Percentiles rank a stretch among this genome's conserved stretches.
Conservation (phyloP, 2,329 filamentous ascomycete species). For the Delphinella strobiligena region DNA sequence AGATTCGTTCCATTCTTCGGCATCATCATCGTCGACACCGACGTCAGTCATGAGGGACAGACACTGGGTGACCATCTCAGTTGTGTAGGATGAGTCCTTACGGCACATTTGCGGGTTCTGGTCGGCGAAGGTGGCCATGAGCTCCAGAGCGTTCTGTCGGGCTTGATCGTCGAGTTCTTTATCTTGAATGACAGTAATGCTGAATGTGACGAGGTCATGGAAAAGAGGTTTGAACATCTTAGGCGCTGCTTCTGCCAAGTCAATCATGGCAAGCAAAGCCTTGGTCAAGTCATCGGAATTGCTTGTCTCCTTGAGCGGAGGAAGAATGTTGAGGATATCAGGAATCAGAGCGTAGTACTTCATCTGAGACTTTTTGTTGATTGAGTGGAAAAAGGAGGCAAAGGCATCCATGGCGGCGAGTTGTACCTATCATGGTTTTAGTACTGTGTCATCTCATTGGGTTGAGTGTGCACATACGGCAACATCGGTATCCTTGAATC, state of each 20-base stretch:
- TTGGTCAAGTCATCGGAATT: constrained; percentile 87
- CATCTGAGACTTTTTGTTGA: constrained; percentile 73
- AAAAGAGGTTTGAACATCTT: constrained; percentile 98
- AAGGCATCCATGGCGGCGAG: constrained; percentile 95
- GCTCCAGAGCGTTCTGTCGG: constrained; percentile 86
- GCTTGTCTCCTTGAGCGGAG: constrained; percentile 80
- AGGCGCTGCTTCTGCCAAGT: constrained; percentile 83
- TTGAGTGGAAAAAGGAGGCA: constrained; percentile 84
- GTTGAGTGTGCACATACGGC: constrained; percentile 43
- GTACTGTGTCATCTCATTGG: too few species aligned
- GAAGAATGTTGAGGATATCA: constrained; percentile 86
- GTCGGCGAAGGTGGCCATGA: constrained; percentile 97
- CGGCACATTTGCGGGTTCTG: constrained; percentile 89
- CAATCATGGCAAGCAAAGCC: constrained; percentile 81
- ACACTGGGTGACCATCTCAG: constrained; percentile 97
- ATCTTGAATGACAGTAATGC: constrained; percentile 85
- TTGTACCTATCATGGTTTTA: constrained; percentile 74
- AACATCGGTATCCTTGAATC: constrained; percentile 80
- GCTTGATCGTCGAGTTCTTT: constrained; percentile 86
- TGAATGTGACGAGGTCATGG: constrained; percentile 83
- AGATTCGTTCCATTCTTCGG: constrained; percentile 79
- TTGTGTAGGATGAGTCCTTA: constrained; percentile 83
- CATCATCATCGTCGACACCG: constrained; percentile 87
- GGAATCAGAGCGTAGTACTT: constrained; percentile 84
- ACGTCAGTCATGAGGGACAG: constrained; percentile 97